Evolutionary conservation across 2,329 filamentous ascomycete species (phyloP), one percentile per base, ranked within the genome.

Genomic region (Diaporthe citriasiana): DNA sequence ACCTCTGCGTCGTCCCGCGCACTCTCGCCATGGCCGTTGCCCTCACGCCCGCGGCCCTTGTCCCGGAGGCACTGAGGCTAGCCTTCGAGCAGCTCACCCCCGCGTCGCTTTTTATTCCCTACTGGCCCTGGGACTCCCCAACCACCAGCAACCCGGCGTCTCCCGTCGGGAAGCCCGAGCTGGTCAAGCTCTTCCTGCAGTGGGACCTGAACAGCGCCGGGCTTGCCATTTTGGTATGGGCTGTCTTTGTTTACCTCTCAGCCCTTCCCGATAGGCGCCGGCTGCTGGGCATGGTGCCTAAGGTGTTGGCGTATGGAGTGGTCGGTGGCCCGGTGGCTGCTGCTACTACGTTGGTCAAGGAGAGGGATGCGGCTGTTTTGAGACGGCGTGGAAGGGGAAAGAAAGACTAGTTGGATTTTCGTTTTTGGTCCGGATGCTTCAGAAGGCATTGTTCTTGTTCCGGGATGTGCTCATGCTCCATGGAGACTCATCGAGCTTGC

Each of bases 141-240:
- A 79, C 79, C 33, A 81, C 87, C 2, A 86, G 85, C 66, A 75
- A 81, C 22, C 82, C 84, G 7, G 80, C 81, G 4, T 79, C 35
- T 74, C 79, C 83, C n/a, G 75, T 79, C 25, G 79, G 77, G 9
- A 70, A 87, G 17, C 81, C 82, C 17, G 80, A 84, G 27, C 85
- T 87, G 0, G 82, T 84, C 13, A 82, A 85, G 50, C 81, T 80
- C 51, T 86, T 89, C 75, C 76, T 89, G 40, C 83, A 87, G 47
- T 89, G 86, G 84, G 87, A 89, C 76, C 79, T 87, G 15, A 78
- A 86, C 57, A 81, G 86, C 42, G 86, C 85, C 1, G 83, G 83
- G 0, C 73, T 77, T 0, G 83, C 84, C 1, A 78, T 87, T 27
- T 69, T 88, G 27, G 45, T 87, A 7, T 89, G 87, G 87, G 83